Base-by-base conservation (phyloP, 2,329 filamentous ascomycete genomes). In the Sphaerulina musiva region DNA sequence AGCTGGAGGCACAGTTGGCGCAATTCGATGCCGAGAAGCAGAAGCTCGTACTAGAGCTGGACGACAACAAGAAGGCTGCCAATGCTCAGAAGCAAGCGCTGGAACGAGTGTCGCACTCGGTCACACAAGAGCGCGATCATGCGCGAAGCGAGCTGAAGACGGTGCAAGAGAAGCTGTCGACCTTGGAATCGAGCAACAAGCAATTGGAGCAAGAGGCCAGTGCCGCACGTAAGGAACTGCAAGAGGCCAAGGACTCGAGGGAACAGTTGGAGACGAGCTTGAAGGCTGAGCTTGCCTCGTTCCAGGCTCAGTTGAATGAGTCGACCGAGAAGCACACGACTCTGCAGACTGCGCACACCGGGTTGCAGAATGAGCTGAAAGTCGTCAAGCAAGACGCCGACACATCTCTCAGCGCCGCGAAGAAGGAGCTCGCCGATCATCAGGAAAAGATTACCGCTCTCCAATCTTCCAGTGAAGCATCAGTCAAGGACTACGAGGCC, bases 41-140 rank as follows among this genome's bases (percentile, higher is more conserved):
- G 43, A 49, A 48, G 41, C 44, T 50, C 34, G 34, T 56, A 17
- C 46, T 46, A 52, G 49, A 50, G 47, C 40, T 59, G 32, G 48
- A 59, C 34, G 44, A 48, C 14, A 54, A 59, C 49, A 53, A 57
- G 43, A 55, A 52, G 49, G 53, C 53, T 8, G 53, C 46, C 38
- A 47, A 56, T 10, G 46, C 55, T 26, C 45, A 49, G 32, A 41
- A 51, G 26, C 46, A 49, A 11, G 56, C 56, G 11, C 51, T 54
- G 46, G 60, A 62, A 38, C 56, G 60, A 40, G 59, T 62, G 41
- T 55, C 56, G 17, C 50, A 60, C 46, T 53, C 51, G 23, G 57
- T 60, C 50, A 60, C 56, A 17, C 56, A 60, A 40, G 60, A 62
- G 53, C 60, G 60, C 12, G 60, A 62, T 31, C 58, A 60, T 26